phyloP scores from a whole-genome alignment of 1,284 basidiomycete genomes.

The Fomitiporia mediterranea region DNA sequence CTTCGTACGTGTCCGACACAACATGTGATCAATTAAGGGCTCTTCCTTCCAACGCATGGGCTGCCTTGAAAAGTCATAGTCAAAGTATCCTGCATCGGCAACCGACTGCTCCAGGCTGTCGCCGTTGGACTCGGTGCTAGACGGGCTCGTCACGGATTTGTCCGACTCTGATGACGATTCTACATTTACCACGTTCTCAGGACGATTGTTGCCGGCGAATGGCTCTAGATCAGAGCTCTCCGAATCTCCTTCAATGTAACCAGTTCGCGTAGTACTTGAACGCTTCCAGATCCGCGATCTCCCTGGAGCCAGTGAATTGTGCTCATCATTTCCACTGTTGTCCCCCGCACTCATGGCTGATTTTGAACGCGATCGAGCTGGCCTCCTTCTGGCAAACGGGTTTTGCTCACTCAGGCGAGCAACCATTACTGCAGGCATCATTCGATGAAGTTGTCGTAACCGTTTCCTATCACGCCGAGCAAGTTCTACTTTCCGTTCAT shows the following conservation, averaged over 20 bases:
- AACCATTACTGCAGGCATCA: slow-evolving; percentile 46
- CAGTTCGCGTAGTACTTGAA: slow-evolving; percentile 27
- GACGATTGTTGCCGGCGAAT: background rate
- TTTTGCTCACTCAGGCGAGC: slow-evolving; percentile 24
- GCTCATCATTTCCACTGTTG: slow-evolving; percentile 1
- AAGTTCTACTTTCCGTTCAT: slow-evolving; percentile 16
- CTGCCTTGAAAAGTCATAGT: slow-evolving; percentile 24
- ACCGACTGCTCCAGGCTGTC: slow-evolving; percentile 28
- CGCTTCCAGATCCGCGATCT: slow-evolving; percentile 36
- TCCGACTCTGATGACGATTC: slow-evolving; percentile 9
- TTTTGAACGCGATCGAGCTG: slow-evolving; percentile 17
- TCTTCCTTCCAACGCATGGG: slow-evolving; percentile 30
- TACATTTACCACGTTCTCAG: background rate
- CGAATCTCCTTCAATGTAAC: slow-evolving; percentile 41
- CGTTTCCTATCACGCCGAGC: slow-evolving; percentile 24
- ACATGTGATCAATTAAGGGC: slow-evolving; percentile 56
- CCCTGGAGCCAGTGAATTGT: slow-evolving; percentile 37
- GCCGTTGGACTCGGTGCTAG: slow-evolving; percentile 8
- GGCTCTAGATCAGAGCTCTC: slow-evolving; percentile 41
- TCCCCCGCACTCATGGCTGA: slow-evolving; percentile 16
- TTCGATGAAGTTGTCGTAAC: slow-evolving; percentile 34
- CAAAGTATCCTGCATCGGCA: slow-evolving; percentile 29
- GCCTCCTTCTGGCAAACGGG: background rate
- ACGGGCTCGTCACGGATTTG: slow-evolving; percentile 1
- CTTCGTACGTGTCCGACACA: slow-evolving; percentile 37